These are phyloP conservation scores for Chlamydomonas asymmetrica DNA, from an alignment of 139 green algal species.

Conservation along the genomic window DNA sequence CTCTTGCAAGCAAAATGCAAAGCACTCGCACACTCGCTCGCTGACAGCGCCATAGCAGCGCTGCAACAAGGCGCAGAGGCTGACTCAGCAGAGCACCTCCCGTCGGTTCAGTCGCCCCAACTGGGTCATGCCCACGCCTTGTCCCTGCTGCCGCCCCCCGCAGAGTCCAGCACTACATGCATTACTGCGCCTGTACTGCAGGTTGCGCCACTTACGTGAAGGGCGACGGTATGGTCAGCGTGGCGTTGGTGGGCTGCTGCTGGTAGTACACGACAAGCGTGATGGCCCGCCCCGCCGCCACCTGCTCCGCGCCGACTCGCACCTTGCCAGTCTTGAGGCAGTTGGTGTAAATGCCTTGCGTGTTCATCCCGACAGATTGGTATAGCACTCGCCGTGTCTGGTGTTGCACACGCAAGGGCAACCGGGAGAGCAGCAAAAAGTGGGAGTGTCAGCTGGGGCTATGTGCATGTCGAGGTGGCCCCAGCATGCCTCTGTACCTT, in stretches of 20 bases:
- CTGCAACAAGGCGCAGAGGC: no score
- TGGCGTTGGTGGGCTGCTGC: neutral
- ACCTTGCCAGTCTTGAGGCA: constrained; percentile 2
- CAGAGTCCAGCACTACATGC: neutral
- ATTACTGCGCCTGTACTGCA: no score
- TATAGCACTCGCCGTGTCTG: constrained; percentile 21
- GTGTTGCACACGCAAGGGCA: no score
- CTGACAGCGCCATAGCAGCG: no score
- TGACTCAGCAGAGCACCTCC: no score
- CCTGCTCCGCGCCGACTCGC: constrained; percentile 2
- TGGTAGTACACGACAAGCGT: constrained; percentile 20
- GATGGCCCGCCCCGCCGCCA: constrained; percentile 4
- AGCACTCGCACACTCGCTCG: no score
- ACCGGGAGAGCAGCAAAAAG: neutral
- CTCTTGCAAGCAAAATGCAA: no score
- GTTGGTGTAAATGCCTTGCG: neutral
- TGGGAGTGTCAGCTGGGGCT: neutral
- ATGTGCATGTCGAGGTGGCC: neutral
- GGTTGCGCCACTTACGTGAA: constrained; percentile 4
- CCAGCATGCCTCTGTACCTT: neutral
- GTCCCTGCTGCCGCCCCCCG: neutral
- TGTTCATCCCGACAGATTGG: neutral
- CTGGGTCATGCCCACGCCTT: neutral
- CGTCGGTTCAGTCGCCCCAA: neutral
- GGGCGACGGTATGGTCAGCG: constrained; percentile 12